Conservation (phyloP, 2,329 filamentous ascomycete genomes). For the Fusarium hostae region DNA sequence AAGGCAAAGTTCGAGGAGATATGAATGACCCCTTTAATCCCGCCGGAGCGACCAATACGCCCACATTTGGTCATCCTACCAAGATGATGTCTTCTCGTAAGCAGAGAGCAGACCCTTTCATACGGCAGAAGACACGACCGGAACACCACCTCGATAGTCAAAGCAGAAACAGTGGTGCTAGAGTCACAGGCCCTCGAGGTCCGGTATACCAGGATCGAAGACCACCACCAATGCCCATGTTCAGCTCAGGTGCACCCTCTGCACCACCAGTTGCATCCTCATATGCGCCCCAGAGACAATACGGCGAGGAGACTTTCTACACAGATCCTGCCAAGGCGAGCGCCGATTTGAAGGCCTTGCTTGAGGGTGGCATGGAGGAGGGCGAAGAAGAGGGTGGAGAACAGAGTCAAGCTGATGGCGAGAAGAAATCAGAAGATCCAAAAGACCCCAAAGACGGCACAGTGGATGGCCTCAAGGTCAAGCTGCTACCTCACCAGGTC, state of each 20-base stretch:
- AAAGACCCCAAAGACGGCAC: slow-evolving; percentile 59
- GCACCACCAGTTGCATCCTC: slow-evolving; percentile 18
- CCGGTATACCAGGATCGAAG: slow-evolving; percentile 61
- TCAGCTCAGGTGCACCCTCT: slow-evolving; percentile 53
- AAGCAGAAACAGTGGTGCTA: slow-evolving; percentile 48
- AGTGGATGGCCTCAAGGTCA: slow-evolving; percentile 85
- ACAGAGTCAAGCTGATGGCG: slow-evolving; percentile 33
- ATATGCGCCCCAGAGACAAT: slow-evolving; percentile 25
- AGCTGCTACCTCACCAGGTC: slow-evolving; percentile 91
- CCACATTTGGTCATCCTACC: slow-evolving; percentile 53
- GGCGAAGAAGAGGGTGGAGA: slow-evolving; percentile 63
- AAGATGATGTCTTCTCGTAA: slow-evolving; percentile 63
- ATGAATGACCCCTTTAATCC: slow-evolving; percentile 24
- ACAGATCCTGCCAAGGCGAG: slow-evolving; percentile 78
- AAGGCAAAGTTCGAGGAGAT: slow-evolving; percentile 35
- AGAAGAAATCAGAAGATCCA: slow-evolving; percentile 40
- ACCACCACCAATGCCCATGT: slow-evolving; percentile 59
- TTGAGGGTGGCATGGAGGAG: slow-evolving; percentile 83
- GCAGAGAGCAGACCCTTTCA: slow-evolving; percentile 66
- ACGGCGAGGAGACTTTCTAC: slow-evolving; percentile 66
- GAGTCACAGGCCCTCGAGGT: slow-evolving; percentile 59
- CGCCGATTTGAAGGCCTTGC: slow-evolving; percentile 81
- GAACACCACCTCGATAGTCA: slow-evolving; percentile 64
- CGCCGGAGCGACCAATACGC: slow-evolving; percentile 30
- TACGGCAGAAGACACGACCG: slow-evolving; percentile 64